Conservation (phyloP, 257 asterid species). For the Paraleonurus japonicus region DNA sequence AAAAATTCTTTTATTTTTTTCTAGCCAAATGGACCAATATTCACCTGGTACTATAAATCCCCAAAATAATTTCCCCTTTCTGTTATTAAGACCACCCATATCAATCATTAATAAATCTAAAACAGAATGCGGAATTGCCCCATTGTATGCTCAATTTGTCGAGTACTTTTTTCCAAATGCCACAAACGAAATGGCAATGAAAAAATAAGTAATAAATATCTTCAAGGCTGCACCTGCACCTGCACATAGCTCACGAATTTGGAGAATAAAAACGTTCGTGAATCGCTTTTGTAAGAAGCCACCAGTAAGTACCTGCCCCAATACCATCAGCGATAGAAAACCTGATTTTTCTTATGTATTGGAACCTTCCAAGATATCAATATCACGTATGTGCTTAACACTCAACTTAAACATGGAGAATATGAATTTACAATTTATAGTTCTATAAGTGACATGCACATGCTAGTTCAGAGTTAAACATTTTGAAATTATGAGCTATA, state of each 20-base stretch:
- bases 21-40: background rate
- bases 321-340: background rate
- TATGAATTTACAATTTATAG: background rate
- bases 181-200: background rate
- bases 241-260: background rate
- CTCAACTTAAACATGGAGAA: background rate
- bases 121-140: too few relatives aligned
- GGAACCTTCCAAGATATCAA: background rate
- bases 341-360: background rate
- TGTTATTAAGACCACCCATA: background rate
- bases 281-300: background rate
- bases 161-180: background rate
- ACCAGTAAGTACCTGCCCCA: background rate
- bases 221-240: background rate
- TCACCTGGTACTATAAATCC: background rate
- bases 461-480: background rate
- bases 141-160: background rate
- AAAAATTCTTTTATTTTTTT: too few relatives aligned
- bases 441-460: background rate
- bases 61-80: background rate
- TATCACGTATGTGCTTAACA: background rate
- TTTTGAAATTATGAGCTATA: background rate
- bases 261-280: background rate
- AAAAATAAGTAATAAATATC: too few relatives aligned
- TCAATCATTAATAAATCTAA: too few relatives aligned